A percentile compares a stretch with the other conserved stretches of the same genome.
Evolutionary conservation across 768 basidiomycete species (phyloP).

Genomic region (Termitomyces sp.): DNA sequence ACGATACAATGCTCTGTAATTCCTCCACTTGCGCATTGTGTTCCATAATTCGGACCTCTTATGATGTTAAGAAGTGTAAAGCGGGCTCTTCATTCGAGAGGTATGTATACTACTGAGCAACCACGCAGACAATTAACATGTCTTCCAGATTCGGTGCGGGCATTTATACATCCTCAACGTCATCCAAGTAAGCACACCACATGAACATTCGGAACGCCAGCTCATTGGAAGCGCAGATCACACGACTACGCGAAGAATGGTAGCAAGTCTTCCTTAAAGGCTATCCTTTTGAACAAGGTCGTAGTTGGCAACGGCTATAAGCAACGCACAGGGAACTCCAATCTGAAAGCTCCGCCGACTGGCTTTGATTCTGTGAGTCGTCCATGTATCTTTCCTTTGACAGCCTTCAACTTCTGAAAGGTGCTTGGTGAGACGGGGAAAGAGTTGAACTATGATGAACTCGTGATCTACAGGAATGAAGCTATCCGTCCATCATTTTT

Average conservation of each 20-base stretch:
- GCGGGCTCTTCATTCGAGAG: conserved; percentile 75
- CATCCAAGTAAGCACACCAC: conserved; percentile 51
- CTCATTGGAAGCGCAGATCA: conserved; percentile 35
- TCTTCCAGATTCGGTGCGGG: conserved; percentile 58
- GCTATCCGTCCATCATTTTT: conserved; percentile 71
- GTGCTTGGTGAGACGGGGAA: conserved; percentile 67
- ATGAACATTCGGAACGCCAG: background rate
- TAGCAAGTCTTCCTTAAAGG: conserved; percentile 50
- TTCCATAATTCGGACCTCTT: conserved; percentile 60
- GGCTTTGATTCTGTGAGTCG: conserved; percentile 64
- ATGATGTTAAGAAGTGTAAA: conserved; percentile 57
- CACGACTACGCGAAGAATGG: conserved; percentile 58
- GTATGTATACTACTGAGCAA: conserved; percentile 23
- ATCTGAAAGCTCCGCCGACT: conserved; percentile 51
- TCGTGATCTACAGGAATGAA: conserved; percentile 67
- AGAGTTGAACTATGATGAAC: conserved; percentile 66
- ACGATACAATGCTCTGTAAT: conserved; percentile 52
- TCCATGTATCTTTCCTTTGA: background rate
- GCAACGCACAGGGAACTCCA: conserved; percentile 53
- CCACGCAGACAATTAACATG: background rate
- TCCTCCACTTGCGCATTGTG: conserved; percentile 59
- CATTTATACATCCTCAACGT: conserved; percentile 74
- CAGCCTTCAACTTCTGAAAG: conserved; percentile 25
- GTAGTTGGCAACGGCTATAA: conserved; percentile 70
- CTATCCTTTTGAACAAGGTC: conserved; percentile 72